Percentiles rank a stretch among this genome's conserved stretches.
phyloP scores from a whole-genome alignment of 2,329 filamentous ascomycete genomes.

The Arachnopeziza araneosa region DNA sequence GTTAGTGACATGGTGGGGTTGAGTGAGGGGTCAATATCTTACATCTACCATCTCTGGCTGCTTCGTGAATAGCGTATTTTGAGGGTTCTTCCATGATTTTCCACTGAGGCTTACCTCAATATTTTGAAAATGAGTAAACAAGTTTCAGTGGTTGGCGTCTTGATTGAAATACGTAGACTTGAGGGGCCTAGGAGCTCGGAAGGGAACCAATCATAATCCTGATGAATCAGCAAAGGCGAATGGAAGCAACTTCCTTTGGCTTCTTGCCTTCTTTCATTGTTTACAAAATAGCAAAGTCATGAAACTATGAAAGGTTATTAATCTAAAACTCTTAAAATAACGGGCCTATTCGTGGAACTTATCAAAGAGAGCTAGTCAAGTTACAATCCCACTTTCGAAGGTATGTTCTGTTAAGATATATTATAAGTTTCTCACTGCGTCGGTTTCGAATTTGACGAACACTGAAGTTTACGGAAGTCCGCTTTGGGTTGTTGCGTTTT shows the following conservation, averaged over 20 bases:
- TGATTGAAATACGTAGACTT: neutral
- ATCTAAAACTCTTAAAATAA: too few species aligned
- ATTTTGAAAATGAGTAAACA: neutral
- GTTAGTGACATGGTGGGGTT: slow-evolving; percentile 19
- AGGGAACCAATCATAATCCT: neutral
- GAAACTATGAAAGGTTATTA: too few species aligned
- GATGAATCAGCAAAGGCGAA: neutral
- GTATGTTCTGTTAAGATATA: too few species aligned
- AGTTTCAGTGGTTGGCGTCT: neutral
- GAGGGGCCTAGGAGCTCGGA: neutral
- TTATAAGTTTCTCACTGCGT: too few species aligned
- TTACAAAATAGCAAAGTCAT: too few species aligned
- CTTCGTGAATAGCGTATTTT: slow-evolving; percentile 82
- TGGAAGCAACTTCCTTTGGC: neutral
- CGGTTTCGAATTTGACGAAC: too few species aligned
- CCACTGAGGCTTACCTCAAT: neutral
- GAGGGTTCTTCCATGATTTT: slow-evolving; percentile 37
- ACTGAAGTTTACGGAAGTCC: too few species aligned
- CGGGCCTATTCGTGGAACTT: too few species aligned
- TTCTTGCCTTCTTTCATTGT: neutral
- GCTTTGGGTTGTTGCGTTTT: too few species aligned
- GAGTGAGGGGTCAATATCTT: slow-evolving; percentile 29
- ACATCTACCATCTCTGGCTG: slow-evolving; percentile 81
- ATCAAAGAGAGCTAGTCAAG: too few species aligned
- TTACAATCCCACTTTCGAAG: too few species aligned